Conservation (phyloP, 169 alveolate species). For the Plasmodium inui region DNA sequence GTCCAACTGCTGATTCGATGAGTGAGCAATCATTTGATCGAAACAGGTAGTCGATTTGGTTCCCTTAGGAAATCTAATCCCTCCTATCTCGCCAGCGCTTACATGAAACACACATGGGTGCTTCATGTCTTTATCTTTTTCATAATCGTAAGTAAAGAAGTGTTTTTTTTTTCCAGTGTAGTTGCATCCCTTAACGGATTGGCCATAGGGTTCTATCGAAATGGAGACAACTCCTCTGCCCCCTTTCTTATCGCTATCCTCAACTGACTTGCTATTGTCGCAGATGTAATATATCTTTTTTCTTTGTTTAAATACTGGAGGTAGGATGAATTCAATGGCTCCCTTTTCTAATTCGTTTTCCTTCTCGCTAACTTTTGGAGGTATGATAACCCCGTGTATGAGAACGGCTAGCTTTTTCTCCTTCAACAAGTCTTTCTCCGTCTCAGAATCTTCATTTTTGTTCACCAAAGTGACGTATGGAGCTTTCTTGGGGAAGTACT, state of each 20-base stretch:
- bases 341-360: conserved; percentile 17
- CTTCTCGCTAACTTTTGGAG: background rate
- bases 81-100: conserved; percentile 61
- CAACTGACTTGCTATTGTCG: conserved; percentile 10
- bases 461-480: conserved; percentile 33
- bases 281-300: conserved; percentile 33
- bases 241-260: background rate
- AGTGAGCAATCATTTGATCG: conserved; percentile 28
- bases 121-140: background rate
- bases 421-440: background rate
- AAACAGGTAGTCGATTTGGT: conserved; percentile 39
- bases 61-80: conserved; percentile 31
- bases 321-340: conserved; percentile 28
- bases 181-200: conserved; percentile 31
- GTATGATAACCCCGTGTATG: conserved; percentile 26
- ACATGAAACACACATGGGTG: conserved; percentile 45
- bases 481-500: conserved; percentile 34
- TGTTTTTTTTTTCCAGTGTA: background rate
- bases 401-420: conserved; percentile 25
- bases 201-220: conserved; percentile 36
- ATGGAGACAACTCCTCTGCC: conserved; percentile 37
- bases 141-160: background rate
- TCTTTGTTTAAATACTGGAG: conserved; percentile 6
- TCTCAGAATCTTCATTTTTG: background rate
- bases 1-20: conserved; percentile 1